Conservation (phyloP, 2,329 filamentous ascomycete species). For the Fusarium falciforme region DNA sequence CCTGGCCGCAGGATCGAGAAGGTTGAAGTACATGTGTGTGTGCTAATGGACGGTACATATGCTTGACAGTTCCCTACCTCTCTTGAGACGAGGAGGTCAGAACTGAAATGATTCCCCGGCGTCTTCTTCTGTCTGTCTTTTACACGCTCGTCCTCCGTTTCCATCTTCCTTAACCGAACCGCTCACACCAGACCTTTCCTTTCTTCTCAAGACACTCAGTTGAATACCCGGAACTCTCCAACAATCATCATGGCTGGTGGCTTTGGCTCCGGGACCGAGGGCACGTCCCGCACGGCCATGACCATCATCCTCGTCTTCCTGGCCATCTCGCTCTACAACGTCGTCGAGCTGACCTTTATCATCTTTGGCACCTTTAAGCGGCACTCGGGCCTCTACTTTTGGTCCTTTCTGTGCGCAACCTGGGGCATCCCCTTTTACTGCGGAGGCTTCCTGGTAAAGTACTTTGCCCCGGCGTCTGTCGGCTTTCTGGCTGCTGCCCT, state of each 20-base stretch:
- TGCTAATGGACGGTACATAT: constrained; percentile 1
- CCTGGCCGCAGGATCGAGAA: background rate
- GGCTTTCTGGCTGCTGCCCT: constrained; percentile 38
- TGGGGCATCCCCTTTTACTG: constrained; percentile 52
- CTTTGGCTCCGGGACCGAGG: constrained; percentile 41
- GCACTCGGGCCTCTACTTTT: constrained; percentile 52
- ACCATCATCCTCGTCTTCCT: constrained; percentile 47
- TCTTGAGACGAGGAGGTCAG: background rate
- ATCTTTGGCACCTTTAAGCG: constrained; percentile 51
- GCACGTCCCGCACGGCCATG: constrained; percentile 30
- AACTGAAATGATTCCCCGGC: background rate
- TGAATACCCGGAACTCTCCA: background rate
- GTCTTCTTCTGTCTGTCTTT: background rate
- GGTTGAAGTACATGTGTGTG: background rate
- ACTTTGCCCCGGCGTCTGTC: constrained; percentile 31
- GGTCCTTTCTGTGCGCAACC: constrained; percentile 51
- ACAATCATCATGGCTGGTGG: constrained; percentile 21
- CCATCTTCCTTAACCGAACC: background rate
- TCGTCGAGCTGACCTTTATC: constrained; percentile 50
- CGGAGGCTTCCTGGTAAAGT: constrained; percentile 59
- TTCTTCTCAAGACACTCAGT: background rate
- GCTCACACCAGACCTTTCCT: background rate
- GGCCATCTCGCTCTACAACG: constrained; percentile 50
- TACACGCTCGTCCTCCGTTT: background rate
- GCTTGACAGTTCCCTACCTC: background rate